These are phyloP conservation scores for Xylaria multiplex DNA, from an alignment of 2,329 filamentous ascomycete genomes.

Conservation along the genomic window DNA sequence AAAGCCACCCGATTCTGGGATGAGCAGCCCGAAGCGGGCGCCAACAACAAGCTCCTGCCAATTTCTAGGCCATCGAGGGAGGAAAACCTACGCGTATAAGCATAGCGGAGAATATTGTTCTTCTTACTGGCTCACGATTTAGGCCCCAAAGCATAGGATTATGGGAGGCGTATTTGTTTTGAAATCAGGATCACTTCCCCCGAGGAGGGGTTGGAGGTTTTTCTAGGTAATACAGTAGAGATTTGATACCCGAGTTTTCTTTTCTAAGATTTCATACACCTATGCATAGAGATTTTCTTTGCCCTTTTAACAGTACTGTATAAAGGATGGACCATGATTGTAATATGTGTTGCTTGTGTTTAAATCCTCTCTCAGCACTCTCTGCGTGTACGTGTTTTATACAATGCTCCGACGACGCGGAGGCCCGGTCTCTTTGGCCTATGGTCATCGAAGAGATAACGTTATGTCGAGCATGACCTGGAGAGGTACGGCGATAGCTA, in stretches of 20 bases:
- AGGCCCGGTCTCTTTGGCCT: too few species aligned
- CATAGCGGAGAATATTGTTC: not conserved
- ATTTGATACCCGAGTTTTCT: constrained; percentile 14
- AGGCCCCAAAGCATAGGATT: not conserved
- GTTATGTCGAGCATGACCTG: too few species aligned
- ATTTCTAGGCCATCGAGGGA: not conserved
- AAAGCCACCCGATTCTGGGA: constrained; percentile 53
- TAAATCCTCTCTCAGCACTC: too few species aligned
- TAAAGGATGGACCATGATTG: too few species aligned
- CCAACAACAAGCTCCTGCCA: not conserved
- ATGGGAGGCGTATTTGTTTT: not conserved
- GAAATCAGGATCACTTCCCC: not conserved
- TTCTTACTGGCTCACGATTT: not conserved
- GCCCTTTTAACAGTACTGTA: not conserved
- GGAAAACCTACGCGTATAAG: not conserved
- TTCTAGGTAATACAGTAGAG: not conserved
- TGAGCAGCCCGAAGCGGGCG: constrained; percentile 15
- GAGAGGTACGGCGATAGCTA: too few species aligned
- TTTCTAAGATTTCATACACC: constrained; percentile 6
- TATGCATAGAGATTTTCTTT: constrained; percentile 6
- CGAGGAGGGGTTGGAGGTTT: not conserved
- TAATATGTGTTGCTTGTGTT: too few species aligned
- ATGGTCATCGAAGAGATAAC: too few species aligned
- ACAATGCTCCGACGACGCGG: too few species aligned
- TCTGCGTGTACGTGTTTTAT: too few species aligned